These are phyloP conservation scores for Metschnikowia hibisci DNA, from an alignment of 805 yeast species.

Conservation along the genomic window DNA sequence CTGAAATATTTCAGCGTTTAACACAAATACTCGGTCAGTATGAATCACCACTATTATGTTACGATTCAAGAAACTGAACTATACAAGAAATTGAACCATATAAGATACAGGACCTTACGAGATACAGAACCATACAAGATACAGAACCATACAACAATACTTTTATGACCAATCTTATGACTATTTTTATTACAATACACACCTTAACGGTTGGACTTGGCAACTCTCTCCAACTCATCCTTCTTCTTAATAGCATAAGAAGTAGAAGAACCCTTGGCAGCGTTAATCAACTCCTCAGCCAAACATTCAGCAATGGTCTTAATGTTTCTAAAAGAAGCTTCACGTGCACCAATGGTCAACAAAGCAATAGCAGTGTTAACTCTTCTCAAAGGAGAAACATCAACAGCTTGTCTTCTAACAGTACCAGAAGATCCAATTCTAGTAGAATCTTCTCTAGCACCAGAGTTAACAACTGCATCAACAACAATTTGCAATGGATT, in stretches of 20 bases:
- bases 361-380: slow-evolving; percentile 98
- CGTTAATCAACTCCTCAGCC: slow-evolving; percentile 99
- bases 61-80: too few relatives aligned
- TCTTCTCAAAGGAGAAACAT: slow-evolving; percentile 99
- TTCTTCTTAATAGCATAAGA: slow-evolving; percentile 99
- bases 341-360: slow-evolving; percentile 99
- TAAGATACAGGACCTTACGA: too few relatives aligned
- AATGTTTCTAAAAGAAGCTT: slow-evolving; percentile 99
- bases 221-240: slow-evolving; percentile 99
- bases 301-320: slow-evolving; percentile 99
- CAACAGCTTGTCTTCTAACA: slow-evolving; percentile 99
- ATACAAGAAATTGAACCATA: too few relatives aligned
- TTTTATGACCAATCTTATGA: slow-evolving; percentile 12
- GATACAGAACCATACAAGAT: too few relatives aligned
- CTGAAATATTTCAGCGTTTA: too few relatives aligned
- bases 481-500: slow-evolving; percentile 99
- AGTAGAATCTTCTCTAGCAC: slow-evolving; percentile 99
- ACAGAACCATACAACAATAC: neutral
- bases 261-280: slow-evolving; percentile 99
- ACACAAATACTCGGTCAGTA: too few relatives aligned
- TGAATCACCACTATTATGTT: too few relatives aligned
- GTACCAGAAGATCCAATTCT: slow-evolving; percentile 99
- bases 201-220: slow-evolving; percentile 99
- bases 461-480: slow-evolving; percentile 99
- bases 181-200: slow-evolving; percentile 24